Conservation (phyloP, 1,139 yeast genomes). For the Yamadazyma kanchanaburiensis region DNA sequence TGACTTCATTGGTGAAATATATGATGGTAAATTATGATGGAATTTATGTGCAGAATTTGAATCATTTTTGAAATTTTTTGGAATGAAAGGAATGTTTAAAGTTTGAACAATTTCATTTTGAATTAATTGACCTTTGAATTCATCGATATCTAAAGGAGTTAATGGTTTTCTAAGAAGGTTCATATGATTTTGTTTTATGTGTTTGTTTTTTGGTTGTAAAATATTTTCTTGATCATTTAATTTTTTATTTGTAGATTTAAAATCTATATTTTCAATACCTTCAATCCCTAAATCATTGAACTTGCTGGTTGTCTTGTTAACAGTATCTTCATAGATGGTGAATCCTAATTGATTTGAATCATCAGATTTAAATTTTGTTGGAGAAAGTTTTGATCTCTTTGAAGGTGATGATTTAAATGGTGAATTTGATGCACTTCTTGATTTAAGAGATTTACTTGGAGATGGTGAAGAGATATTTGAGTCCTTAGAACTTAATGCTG, state of each 20-base stretch:
- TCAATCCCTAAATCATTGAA: constrained; percentile 12
- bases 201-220: constrained; percentile 35
- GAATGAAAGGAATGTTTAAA: constrained; percentile 32
- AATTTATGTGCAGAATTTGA: constrained; percentile 34
- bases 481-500: constrained; percentile 10
- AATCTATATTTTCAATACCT: constrained; percentile 12
- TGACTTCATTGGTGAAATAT: constrained; percentile 13
- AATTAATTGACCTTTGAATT: constrained; percentile 32
- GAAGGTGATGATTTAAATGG: constrained; percentile 21
- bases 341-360: constrained; percentile 16
- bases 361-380: constrained; percentile 18
- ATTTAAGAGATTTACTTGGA: constrained; percentile 14
- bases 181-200: constrained; percentile 9
- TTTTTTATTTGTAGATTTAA: constrained; percentile 2
- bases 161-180: constrained; percentile 27
- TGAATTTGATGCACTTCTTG: constrained; percentile 10
- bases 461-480: constrained; percentile 21
- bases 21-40: constrained; percentile 12
- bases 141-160: constrained; percentile 27
- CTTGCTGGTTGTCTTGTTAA: constrained; percentile 3
- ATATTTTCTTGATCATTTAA: constrained; percentile 43
- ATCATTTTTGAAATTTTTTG: constrained; percentile 30
- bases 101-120: constrained; percentile 7
- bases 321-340: constrained; percentile 36
- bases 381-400: constrained; percentile 30